A percentile compares a stretch with the other conserved stretches of the same genome.
These are phyloP conservation scores for Borovskyia barvae DNA, from an alignment of 208 protist species.

Conservation along the genomic window DNA sequence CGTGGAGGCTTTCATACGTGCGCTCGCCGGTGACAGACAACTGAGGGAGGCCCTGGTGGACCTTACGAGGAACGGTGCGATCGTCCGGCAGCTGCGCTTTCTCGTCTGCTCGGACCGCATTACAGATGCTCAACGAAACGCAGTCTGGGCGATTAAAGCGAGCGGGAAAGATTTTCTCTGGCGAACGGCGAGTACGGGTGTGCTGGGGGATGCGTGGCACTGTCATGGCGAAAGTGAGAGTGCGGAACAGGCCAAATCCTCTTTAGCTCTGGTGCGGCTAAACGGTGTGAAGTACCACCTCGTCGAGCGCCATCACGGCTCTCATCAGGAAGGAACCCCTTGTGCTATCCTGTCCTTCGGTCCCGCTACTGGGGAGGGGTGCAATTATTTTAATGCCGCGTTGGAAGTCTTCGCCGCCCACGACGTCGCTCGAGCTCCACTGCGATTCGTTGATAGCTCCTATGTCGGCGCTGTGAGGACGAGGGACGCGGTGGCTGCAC, in stretches of 20 bases:
- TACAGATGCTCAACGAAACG: constrained; percentile 37
- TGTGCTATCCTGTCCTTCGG: constrained; percentile 38
- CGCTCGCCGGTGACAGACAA: background rate
- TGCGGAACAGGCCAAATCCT: background rate
- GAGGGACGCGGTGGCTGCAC: constrained; percentile 34
- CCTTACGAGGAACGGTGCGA: background rate
- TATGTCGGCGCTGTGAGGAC: constrained; percentile 54
- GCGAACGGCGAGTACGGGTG: constrained; percentile 29
- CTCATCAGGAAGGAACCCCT: background rate
- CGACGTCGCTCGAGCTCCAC: constrained; percentile 39
- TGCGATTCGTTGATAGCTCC: constrained; percentile 58
- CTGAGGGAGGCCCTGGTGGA: background rate
- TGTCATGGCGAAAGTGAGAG: constrained; percentile 8
- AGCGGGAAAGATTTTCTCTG: background rate
- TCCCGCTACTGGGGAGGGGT: constrained; percentile 37
- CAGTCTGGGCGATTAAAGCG: constrained; percentile 44
- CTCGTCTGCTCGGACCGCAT: constrained; percentile 55
- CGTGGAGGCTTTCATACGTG: constrained; percentile 21
- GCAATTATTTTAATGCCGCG: constrained; percentile 58
- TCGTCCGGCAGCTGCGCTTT: constrained; percentile 30
- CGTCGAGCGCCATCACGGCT: constrained; percentile 16
- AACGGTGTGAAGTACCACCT: constrained; percentile 54
- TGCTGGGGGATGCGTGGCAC: constrained; percentile 44
- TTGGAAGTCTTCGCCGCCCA: constrained; percentile 39
- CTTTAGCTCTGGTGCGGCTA: constrained; percentile 24